Conservation (phyloP, 2,329 filamentous ascomycete species). For the Whalleya microplaca region DNA sequence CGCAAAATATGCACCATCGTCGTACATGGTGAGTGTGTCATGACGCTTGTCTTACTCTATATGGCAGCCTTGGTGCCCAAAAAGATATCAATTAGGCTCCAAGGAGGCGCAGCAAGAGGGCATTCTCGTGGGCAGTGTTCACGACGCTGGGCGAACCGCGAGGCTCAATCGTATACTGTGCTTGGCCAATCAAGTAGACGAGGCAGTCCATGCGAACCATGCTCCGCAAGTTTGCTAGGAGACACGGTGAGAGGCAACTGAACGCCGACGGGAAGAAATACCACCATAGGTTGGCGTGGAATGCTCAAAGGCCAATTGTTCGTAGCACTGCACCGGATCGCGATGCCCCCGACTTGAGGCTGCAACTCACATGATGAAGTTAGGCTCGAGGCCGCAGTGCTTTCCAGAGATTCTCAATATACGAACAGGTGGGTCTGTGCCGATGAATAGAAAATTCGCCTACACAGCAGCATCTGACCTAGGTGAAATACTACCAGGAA, state of each 20-base stretch:
- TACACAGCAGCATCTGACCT: neutral
- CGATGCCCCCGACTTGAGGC: conserved; percentile 3
- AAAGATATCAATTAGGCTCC: conserved; percentile 6
- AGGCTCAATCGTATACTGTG: conserved; percentile 8
- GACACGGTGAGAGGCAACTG: conserved; percentile 17
- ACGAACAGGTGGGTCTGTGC: neutral
- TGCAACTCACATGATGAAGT: neutral
- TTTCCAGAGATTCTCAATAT: neutral
- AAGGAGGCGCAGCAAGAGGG: conserved; percentile 20
- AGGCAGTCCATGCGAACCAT: conserved; percentile 6
- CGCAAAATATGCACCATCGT: neutral
- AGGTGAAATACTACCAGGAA: neutral
- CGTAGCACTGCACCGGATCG: conserved; percentile 3
- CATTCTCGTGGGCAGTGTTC: conserved; percentile 1
- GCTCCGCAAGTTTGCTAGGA: conserved; percentile 19
- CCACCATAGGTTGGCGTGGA: conserved; percentile 9
- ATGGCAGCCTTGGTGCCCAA: neutral
- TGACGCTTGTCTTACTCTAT: conserved; percentile 7
- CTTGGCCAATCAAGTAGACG: conserved; percentile 14
- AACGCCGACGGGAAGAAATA: conserved; percentile 1
- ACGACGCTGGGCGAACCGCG: conserved; percentile 15
- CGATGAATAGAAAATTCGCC: neutral
- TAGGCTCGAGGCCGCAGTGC: neutral
- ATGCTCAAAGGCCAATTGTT: neutral
- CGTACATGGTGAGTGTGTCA: neutral